Percentiles rank a stretch among this genome's conserved stretches.
phyloP scores from a whole-genome alignment of 169 alveolate genomes.

The Plasmodium inui region DNA sequence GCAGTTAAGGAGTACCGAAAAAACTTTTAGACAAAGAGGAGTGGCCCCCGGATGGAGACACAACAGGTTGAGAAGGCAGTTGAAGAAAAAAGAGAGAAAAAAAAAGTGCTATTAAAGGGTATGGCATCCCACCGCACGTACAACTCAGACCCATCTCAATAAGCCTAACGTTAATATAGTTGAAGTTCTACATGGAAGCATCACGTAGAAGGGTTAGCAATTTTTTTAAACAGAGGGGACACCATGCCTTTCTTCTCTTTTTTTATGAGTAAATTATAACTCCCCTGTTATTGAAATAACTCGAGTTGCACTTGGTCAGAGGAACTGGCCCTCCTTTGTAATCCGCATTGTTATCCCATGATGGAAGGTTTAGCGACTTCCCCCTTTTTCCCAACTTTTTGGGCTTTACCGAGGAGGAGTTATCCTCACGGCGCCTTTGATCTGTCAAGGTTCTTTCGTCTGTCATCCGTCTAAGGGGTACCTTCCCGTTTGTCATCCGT shows the following conservation, averaged over 20 bases:
- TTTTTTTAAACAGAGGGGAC: not conserved
- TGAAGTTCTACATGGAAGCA: not conserved
- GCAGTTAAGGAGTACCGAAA: conserved; percentile 53
- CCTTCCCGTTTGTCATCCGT: not conserved
- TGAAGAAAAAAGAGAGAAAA: not conserved
- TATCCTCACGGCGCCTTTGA: not conserved
- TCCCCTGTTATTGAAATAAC: conserved; percentile 41
- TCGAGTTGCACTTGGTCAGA: conserved; percentile 26
- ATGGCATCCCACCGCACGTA: not conserved
- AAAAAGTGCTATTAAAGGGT: not conserved
- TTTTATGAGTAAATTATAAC: conserved; percentile 21
- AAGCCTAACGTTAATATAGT: not conserved
- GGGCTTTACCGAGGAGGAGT: not conserved
- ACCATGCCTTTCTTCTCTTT: not conserved
- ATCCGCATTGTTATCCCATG: not conserved
- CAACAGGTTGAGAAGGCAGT: not conserved
- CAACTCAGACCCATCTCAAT: not conserved
- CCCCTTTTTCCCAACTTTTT: not conserved
- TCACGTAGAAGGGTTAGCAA: not conserved
- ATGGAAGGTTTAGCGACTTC: conserved; percentile 2
- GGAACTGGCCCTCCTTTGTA: not conserved
- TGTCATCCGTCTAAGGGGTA: not conserved
- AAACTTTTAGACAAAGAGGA: not conserved
- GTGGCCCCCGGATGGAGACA: not conserved
- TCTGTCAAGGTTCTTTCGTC: not conserved